phyloP scores from a whole-genome alignment of 768 basidiomycete species.

The Myochromella boudieri region DNA sequence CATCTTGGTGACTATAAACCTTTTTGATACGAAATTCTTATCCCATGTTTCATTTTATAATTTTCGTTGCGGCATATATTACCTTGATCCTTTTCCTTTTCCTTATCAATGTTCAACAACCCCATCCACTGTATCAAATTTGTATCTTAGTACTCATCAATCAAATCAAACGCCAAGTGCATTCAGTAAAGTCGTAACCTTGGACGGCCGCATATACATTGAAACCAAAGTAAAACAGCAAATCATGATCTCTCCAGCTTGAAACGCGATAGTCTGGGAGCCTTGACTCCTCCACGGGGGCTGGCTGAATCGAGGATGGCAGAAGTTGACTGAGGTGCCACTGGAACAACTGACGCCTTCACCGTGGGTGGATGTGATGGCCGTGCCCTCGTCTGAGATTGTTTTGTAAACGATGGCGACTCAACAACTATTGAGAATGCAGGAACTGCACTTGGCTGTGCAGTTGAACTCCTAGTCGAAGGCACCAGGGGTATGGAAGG shows the following conservation, averaged over 20 bases:
- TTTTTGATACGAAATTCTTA: background rate
- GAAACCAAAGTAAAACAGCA: too few relatives aligned
- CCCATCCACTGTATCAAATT: slow-evolving; percentile 23
- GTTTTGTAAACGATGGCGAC: slow-evolving; percentile 19
- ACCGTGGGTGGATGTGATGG: slow-evolving; percentile 9
- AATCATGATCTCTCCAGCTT: slow-evolving; percentile 28
- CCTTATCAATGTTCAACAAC: slow-evolving; percentile 14
- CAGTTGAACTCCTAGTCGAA: slow-evolving; percentile 4
- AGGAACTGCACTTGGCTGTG: slow-evolving; percentile 1
- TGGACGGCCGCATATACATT: too few relatives aligned
- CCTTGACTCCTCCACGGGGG: background rate
- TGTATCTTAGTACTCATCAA: slow-evolving; percentile 23
- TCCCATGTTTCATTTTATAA: slow-evolving; percentile 10
- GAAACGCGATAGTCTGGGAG: slow-evolving; percentile 34
- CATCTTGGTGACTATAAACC: background rate
- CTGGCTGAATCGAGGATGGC: background rate
- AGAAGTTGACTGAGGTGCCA: background rate
- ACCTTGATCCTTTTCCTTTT: background rate
- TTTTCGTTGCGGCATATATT: slow-evolving; percentile 11
- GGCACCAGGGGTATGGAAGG: too few relatives aligned
- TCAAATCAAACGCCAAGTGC: slow-evolving; percentile 18
- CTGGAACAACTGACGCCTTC: slow-evolving; percentile 8
- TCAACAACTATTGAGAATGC: slow-evolving; percentile 15
- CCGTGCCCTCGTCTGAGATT: slow-evolving; percentile 2
- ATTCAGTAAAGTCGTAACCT: slow-evolving; percentile 1